Base-by-base conservation (phyloP, 106 monocot genomes). In the Acanthochlamys bracteata region DNA sequence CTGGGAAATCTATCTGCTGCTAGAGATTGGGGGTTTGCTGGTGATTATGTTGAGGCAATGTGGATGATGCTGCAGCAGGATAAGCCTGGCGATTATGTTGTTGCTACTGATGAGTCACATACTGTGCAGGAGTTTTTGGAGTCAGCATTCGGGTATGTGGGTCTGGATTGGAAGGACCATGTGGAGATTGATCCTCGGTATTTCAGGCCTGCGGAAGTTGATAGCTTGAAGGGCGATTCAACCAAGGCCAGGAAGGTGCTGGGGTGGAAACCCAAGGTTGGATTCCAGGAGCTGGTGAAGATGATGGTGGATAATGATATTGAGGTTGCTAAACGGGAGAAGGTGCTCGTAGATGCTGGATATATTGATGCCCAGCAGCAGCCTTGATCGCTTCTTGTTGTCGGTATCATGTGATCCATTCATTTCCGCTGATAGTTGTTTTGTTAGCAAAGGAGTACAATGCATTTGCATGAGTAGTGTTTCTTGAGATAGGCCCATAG, bases 1-100 rank as follows among this genome's bases (percentile, higher is more conserved):
- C 74, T 96, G 7, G 95, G 95, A 21, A 96, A 96, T 47, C 73
- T 96, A n/a, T 74, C 87, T 0, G 90, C 95, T 13, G 77, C 95
- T 20, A 55, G 95, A 20, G 95, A 96, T 49, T 96, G 95, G 95
- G 95, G 95, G 2, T 96, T 88, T 57, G 95, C 95, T 7, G 95
- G 90, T 7, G 95, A 96, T 39, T 96, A 96, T 52, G 95, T 96
- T 1, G 90, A 96, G 83, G 95, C 95, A 0, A 96, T 96, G 95
- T 96, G 95, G 95, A 69, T 90, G 67, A 96, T 96, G 90, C 74
- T 96, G 59, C 95, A 96, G 87, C 90, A 80, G 84, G 90, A 85
- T 2, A 56, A 88, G 74, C 82, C 95, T 0, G 82, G 69, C 33
- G 95, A 96, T 59, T 96, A 88, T 42, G 90, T 96, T 9, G 95